Evolutionary conservation across 192 early-diverging fungal genomes (phyloP), one percentile per base, ranked within the genome.

Genomic region (Coemansia sp.): DNA sequence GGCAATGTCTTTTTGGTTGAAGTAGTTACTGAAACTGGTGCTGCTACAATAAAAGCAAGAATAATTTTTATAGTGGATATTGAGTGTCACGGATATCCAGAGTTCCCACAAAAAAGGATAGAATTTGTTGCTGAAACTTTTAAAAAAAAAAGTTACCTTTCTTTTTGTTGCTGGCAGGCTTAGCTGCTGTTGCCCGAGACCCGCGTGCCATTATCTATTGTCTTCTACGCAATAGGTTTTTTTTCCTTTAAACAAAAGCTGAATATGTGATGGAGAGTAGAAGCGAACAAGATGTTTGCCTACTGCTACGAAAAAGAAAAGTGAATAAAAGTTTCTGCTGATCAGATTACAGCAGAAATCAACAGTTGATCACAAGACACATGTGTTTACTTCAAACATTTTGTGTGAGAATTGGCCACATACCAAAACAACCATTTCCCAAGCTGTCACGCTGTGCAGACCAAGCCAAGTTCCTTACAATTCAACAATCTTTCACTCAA

Each of bases 131-230:
- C 41, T 27, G 31, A 21, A 44, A 59, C 57, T 14, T n/a, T 24
- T 25, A 57, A 26, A 56, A 8, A 12, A 2, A 5, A 4, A 38
- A 48, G n/a, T 44, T 66, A 54, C 60, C 71, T 68, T 55, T 70
- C 24, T 26, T 50, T 60, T 62, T 61, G 38, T 53, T 53, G 6
- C 26, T 30, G 7, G 58, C 55, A 24, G 64, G 41, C 64, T 76
- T 69, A 44, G 60, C 50, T 58, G 64, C 60, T n/a, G 59, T 23
- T 4, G 49, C 54, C 31, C 51, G 44, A 51, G 48, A 50, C 49
- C 60, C 60, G 28, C 48, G 60, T 24, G 32, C 60, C 60, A 61
- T 61, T 61, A 32, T 52, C 8, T 27, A 49, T 51, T 58, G 22
- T 32, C 7, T 30, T 60, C n/a, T 31, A 14, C 12, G n/a, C 31